Evolutionary conservation across 2,329 filamentous ascomycete genomes (phyloP).

Genomic region (Triangularia verruculosa): DNA sequence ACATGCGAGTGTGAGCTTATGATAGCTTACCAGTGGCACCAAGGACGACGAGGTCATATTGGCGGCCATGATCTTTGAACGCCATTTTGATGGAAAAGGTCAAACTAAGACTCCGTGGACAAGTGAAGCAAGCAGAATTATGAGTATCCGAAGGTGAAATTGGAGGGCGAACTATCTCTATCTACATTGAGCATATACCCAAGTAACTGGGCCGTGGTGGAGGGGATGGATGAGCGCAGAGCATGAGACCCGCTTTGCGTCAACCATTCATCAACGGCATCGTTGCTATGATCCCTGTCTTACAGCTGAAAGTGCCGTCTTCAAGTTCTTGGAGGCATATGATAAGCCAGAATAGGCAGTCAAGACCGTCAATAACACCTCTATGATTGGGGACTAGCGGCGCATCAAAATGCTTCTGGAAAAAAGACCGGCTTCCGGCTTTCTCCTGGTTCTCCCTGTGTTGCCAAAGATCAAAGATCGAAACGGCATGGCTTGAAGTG

Average conservation of each 20-base stretch:
- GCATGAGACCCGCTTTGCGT: background rate
- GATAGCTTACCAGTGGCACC: constrained; percentile 52
- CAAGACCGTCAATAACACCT: constrained; percentile 3
- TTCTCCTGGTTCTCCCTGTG: background rate
- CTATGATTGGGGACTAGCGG: background rate
- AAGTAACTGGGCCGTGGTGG: background rate
- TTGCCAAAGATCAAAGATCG: background rate
- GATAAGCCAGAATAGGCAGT: constrained; percentile 15
- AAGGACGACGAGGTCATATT: constrained; percentile 57
- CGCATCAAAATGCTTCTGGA: background rate
- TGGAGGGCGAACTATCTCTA: background rate
- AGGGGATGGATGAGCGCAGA: background rate
- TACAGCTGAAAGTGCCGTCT: background rate
- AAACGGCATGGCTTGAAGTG: background rate
- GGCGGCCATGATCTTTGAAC: constrained; percentile 48
- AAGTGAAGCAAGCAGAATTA: background rate
- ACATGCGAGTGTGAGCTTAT: background rate
- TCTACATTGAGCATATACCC: background rate
- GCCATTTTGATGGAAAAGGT: constrained; percentile 37
- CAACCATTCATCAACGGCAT: constrained; percentile 8
- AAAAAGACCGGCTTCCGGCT: background rate
- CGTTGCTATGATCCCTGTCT: constrained; percentile 2
- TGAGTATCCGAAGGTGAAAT: background rate
- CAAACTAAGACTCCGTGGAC: background rate
- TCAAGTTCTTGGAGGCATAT: background rate